Evolutionary conservation across 1,284 basidiomycete species (phyloP), one percentile per base, ranked within the genome.

Genomic region (Apiotrichum gamsii): DNA sequence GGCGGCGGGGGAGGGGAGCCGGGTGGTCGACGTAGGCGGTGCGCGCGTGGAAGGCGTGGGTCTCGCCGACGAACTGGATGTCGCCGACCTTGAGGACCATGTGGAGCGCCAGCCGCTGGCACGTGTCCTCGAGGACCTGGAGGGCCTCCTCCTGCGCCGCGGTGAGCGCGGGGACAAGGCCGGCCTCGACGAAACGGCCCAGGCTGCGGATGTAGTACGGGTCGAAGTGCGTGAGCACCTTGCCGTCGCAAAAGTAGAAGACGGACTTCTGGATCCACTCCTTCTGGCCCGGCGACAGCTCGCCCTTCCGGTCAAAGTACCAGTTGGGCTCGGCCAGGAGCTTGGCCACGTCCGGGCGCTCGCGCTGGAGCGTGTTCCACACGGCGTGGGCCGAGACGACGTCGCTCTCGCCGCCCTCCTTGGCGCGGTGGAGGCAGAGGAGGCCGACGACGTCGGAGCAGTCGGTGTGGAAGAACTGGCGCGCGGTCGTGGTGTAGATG

Each of bases 331-430:
- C 47, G 18, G 60, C 49, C 31, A 76, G 62, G n/a, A 65, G 45
- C 47, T 73, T 49, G 28, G 72, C 73, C 1, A 73, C 67, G 42
- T 76, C 74, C 0, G 75, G 75, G 14, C 73, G 62, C 35, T 72
- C 61, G 3, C 47, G 51, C 56, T 75, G 73, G 1, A 76, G 56
- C 8, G 65, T 64, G 59, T 75, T 75, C 70, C 69, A 76, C 10
- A 75, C 50, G 19, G 66, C 52, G 49, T 76, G 75, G 1, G 70
- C 60, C 0, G 70, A 73, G 20, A 69, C 72, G 32, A 75, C 72
- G 54, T 76, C 73, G 20, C 57, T 61, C 49, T 75, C 74, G 36
- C 75, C 75, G 2, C 75, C 75, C 51, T 74, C 87, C 37, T 66
- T 62, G 1, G 75, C 72, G 38, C 64, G 66, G 59, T 71, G 67